Evolutionary conservation across 73 alveolate genomes (phyloP).

Genomic region (Paramecium tetraurelia): DNA sequence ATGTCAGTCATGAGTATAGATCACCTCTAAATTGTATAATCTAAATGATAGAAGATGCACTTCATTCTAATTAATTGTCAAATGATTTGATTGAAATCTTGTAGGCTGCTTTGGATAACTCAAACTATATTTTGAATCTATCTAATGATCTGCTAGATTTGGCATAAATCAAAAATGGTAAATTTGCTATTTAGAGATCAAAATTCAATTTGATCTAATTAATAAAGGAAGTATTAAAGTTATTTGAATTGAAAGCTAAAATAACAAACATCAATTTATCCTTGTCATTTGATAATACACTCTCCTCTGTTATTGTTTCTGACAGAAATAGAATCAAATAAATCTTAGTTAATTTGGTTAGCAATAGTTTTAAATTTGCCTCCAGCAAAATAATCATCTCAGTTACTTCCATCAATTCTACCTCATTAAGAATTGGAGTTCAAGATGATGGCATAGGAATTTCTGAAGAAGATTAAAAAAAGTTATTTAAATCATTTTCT

Average conservation of each 20-base stretch:
- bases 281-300: neutral
- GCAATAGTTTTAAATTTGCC: constrained; percentile 68
- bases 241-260: constrained; percentile 48
- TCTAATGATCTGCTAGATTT: constrained; percentile 59
- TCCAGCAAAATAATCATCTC: constrained; percentile 35
- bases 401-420: neutral
- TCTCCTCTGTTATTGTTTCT: neutral
- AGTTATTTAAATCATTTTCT: constrained; percentile 64
- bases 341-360: constrained; percentile 63
- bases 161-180: constrained; percentile 52
- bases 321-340: constrained; percentile 66
- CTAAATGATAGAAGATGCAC: constrained; percentile 43
- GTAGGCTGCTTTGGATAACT: constrained; percentile 44
- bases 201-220: constrained; percentile 27
- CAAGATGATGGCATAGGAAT: constrained; percentile 72
- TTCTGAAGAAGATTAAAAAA: constrained; percentile 47
- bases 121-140: constrained; percentile 42
- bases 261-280: neutral
- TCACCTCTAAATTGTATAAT: constrained; percentile 57
- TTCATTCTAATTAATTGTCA: neutral
- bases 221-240: neutral
- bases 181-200: constrained; percentile 23
- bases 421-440: constrained; percentile 46
- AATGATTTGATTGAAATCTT: neutral
- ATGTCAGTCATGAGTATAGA: constrained; percentile 56